Conservation (phyloP, 2,329 filamentous ascomycete species). For the Dothiorella sarmentorum region DNA sequence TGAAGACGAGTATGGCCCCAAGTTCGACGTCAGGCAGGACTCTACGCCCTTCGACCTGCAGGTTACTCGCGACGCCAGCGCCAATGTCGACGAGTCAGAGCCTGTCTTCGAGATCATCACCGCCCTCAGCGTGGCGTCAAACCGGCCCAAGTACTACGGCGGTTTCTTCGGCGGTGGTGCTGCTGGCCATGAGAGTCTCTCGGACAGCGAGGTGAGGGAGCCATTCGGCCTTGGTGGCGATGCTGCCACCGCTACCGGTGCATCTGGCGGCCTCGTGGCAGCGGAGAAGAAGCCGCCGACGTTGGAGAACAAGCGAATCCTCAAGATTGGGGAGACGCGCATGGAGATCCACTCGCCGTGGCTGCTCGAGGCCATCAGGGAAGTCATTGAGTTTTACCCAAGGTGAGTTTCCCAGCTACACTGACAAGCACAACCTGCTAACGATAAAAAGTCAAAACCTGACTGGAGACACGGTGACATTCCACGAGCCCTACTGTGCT, state of each 20-base stretch:
- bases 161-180: not conserved
- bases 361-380: slow-evolving; percentile 12
- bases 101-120: slow-evolving; percentile 15
- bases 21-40: slow-evolving; percentile 6
- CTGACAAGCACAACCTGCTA: too few species aligned
- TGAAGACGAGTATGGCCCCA: slow-evolving; percentile 1
- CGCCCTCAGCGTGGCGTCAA: not conserved
- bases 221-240: too few species aligned
- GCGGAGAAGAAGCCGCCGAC: slow-evolving; percentile 3
- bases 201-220: too few species aligned
- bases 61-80: not conserved
- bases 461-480: slow-evolving; percentile 1
- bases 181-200: too few species aligned
- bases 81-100: not conserved
- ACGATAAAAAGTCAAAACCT: slow-evolving; percentile 8
- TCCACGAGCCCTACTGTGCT: slow-evolving; percentile 10
- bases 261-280: too few species aligned
- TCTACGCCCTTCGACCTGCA: slow-evolving; percentile 5
- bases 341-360: slow-evolving; percentile 9
- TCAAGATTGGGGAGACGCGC: not conserved
- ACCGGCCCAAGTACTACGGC: slow-evolving; percentile 8
- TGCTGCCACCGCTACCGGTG: too few species aligned
- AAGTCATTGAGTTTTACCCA: slow-evolving; percentile 14
- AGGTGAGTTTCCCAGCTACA: not conserved
- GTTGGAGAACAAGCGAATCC: slow-evolving; percentile 7